Evolutionary conservation across 2,329 filamentous ascomycete species (phyloP).

Genomic region (Paraphoma chrysanthemicola): DNA sequence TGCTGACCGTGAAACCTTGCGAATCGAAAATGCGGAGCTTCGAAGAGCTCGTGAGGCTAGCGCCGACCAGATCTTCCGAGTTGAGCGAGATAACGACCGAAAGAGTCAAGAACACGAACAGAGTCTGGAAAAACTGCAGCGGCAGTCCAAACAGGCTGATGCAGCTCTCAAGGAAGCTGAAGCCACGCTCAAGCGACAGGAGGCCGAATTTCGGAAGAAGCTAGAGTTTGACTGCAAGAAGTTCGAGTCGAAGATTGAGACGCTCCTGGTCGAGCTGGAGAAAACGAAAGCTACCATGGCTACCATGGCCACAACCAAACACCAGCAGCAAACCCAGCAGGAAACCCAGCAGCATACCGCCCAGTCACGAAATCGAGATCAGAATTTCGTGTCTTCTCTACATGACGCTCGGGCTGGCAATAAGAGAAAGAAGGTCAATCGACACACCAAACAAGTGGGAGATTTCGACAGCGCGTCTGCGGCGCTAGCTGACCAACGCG

Average conservation of each 20-base stretch:
- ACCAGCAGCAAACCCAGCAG: not conserved
- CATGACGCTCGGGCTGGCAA: constrained; percentile 7
- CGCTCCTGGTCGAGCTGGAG: not conserved
- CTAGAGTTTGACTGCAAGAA: constrained; percentile 20
- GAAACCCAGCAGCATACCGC: not conserved
- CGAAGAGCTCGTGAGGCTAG: constrained; percentile 6
- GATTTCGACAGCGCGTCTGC: constrained; percentile 1
- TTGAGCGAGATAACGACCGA: constrained; percentile 1
- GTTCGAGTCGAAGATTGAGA: constrained; percentile 5
- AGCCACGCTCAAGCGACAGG: constrained; percentile 12
- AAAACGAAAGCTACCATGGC: not conserved
- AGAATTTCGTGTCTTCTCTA: not conserved
- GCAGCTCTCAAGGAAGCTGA: constrained; percentile 20
- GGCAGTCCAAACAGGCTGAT: constrained; percentile 7
- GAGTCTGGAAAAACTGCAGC: not conserved
- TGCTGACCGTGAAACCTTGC: constrained; percentile 16
- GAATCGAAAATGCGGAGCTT: constrained; percentile 14
- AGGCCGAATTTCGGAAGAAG: constrained; percentile 17
- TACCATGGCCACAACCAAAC: no score
- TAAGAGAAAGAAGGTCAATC: constrained; percentile 27
- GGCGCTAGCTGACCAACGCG: not conserved
- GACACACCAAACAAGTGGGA: constrained; percentile 20
- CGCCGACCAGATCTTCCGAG: constrained; percentile 9
- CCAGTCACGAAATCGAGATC: not conserved
- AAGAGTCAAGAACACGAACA: constrained; percentile 5